Conservation (phyloP, 2,329 filamentous ascomycete genomes). For the Penicillium olsonii region DNA sequence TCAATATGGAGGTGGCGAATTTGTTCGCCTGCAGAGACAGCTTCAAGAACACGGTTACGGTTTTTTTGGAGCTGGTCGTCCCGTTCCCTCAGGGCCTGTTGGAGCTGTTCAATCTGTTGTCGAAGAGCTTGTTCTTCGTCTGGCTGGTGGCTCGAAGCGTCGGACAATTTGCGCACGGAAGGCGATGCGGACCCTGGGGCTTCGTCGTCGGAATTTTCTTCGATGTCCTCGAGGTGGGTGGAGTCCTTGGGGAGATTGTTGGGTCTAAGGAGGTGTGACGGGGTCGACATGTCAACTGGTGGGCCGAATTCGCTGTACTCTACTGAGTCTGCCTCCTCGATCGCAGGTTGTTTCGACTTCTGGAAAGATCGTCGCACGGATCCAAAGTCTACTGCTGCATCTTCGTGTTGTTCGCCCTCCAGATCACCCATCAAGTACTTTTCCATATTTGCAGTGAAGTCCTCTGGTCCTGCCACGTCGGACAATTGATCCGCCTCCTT, state of each 20-base stretch:
- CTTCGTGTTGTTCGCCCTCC: slow-evolving; percentile 17
- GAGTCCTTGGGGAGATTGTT: slow-evolving; percentile 30
- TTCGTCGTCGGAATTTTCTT: slow-evolving; percentile 34
- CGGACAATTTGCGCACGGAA: slow-evolving; percentile 26
- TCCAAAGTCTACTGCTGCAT: slow-evolving; percentile 10
- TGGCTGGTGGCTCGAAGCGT: slow-evolving; percentile 16
- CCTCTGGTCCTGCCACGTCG: slow-evolving; percentile 43
- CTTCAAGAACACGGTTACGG: slow-evolving; percentile 34
- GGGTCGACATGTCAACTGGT: slow-evolving; percentile 47
- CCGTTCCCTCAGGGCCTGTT: slow-evolving; percentile 33
- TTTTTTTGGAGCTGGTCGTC: slow-evolving; percentile 38
- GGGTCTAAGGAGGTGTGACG: slow-evolving; percentile 40
- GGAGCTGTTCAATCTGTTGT: slow-evolving; percentile 34
- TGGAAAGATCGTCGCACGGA: slow-evolving; percentile 20
- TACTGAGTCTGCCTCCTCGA: slow-evolving; percentile 33
- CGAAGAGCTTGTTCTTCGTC: slow-evolving; percentile 27
- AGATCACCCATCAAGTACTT: slow-evolving; percentile 39
- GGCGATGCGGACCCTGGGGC: slow-evolving; percentile 26
- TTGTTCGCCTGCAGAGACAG: slow-evolving; percentile 39
- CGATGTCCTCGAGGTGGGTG: slow-evolving; percentile 39
- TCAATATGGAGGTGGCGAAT: slow-evolving; percentile 42
- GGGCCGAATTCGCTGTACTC: slow-evolving; percentile 47
- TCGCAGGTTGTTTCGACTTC: slow-evolving; percentile 25
- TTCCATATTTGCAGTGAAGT: slow-evolving; percentile 46
- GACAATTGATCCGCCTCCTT: slow-evolving; percentile 35